phyloP scores from a whole-genome alignment of 129 eudicot genomes.

The Helichrysum umbraculigerum region DNA sequence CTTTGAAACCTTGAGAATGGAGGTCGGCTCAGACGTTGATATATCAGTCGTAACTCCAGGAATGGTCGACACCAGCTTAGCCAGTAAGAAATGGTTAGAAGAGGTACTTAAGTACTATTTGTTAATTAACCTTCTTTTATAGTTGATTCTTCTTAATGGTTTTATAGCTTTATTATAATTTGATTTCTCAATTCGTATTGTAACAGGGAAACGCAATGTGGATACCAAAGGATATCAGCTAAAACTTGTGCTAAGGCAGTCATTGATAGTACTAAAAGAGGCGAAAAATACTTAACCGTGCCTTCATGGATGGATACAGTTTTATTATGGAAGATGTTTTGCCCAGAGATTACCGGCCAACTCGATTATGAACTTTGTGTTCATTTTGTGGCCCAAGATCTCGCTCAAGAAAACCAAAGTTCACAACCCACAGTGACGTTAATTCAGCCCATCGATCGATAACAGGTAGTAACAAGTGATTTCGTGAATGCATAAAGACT shows the following conservation, averaged over 20 bases:
- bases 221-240: constrained; percentile 39
- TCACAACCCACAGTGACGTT: too few relatives aligned
- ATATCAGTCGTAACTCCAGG: constrained; percentile 63
- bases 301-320: constrained; percentile 55
- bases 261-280: constrained; percentile 61
- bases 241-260: constrained; percentile 47
- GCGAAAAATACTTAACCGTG: constrained; percentile 46
- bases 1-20: constrained; percentile 55
- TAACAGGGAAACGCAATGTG: constrained; percentile 37
- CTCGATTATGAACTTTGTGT: constrained; percentile 35
- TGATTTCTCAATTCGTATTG: not conserved
- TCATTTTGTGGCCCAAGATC: constrained; percentile 34
- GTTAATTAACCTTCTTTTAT: too few relatives aligned
- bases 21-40: constrained; percentile 49
- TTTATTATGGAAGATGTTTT: constrained; percentile 38
- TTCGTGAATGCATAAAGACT: too few relatives aligned
- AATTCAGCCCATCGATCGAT: constrained; percentile 2
- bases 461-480: not conserved
- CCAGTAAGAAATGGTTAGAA: not conserved
- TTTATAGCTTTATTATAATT: not conserved
- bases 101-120: not conserved
- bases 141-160: not conserved
- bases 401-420: constrained; percentile 26
- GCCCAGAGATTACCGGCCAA: constrained; percentile 49
- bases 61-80: constrained; percentile 14